Evolutionary conservation across 164 flowering plant species (phyloP), one percentile per base, ranked within the genome.

Genomic region (Cinnamomum micranthum): DNA sequence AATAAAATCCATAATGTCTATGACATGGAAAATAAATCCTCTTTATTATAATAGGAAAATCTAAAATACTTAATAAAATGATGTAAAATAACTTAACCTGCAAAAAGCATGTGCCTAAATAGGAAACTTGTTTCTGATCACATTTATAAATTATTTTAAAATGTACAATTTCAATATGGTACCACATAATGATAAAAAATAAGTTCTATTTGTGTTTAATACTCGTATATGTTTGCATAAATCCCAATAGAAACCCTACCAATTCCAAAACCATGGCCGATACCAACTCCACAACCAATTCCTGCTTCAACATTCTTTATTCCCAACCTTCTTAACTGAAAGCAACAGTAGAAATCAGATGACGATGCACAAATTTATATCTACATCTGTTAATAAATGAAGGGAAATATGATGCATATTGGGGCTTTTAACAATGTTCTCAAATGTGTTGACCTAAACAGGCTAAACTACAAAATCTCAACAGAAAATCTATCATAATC

Each of bases 181-280:
- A 41, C 58, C 7, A 67, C n/a, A 9, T 1, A 41, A 71, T 28
- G 41, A 63, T 55, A 19, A 65, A 69, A 55, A 1, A 55, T 6
- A 41, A 28, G 15, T 55, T 55, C 31, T 14, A 69, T 65, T 33
- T 47, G 12, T 31, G 22, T 27, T 33, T 27, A 31, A 15, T 9
- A 15, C 25, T 33, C 22, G 15, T 14, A 28, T 65, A 76, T 31
- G 50, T 14, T 4, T 51, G 24, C 41, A 75, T 25, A 73, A 23
- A n/a, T 24, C 65, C 60, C 14, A 19, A 65, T 47, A 24, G 67
- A 69, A 52, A 20, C 74, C 93, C 71, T 89, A 96, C 99, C 98
- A 77, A 86, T 84, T 84, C 97, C 97, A 86, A 96, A 88, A 65
- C 97, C 98, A 87, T 91, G 97, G 68, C 99, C 97, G 82, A 94